A percentile compares a stretch with the other conserved stretches of the same genome.
Evolutionary conservation across 192 early-diverging fungal species (phyloP).

Genomic region (Radiomyces spectabilis): DNA sequence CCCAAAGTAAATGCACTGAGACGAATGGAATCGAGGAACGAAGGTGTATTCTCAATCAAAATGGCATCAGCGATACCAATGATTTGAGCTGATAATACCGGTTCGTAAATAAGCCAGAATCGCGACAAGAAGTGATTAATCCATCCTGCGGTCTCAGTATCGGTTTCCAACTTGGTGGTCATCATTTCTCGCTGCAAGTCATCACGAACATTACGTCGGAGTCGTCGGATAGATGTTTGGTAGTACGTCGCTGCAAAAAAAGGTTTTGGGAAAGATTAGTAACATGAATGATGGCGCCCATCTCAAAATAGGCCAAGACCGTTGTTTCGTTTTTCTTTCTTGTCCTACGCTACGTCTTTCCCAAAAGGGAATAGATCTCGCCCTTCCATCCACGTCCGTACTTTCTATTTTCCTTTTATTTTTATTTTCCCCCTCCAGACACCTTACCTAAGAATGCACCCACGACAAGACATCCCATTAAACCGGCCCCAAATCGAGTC

Average conservation of each 20-base stretch:
- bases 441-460: conserved; percentile 30
- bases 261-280: neutral
- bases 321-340: no score
- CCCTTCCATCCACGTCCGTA: neutral
- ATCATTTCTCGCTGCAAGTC: conserved; percentile 62
- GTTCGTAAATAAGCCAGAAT: conserved; percentile 91
- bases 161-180: conserved; percentile 35
- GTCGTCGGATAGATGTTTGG: conserved; percentile 61
- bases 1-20: conserved; percentile 72
- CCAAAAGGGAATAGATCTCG: no score
- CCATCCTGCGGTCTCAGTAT: conserved; percentile 76
- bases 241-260: conserved; percentile 59
- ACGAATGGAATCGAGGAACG: conserved; percentile 72
- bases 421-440: neutral
- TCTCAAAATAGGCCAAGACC: no score
- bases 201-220: conserved; percentile 60
- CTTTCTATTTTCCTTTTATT: neutral
- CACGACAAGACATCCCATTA: conserved; percentile 28
- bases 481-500: conserved; percentile 24
- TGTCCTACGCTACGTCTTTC: no score
- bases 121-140: conserved; percentile 74
- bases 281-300: no score
- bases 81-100: conserved; percentile 68
- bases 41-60: conserved; percentile 66
- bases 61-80: conserved; percentile 65